Conservation (phyloP, 805 yeast species). For the Schwanniomyces sp. region DNA sequence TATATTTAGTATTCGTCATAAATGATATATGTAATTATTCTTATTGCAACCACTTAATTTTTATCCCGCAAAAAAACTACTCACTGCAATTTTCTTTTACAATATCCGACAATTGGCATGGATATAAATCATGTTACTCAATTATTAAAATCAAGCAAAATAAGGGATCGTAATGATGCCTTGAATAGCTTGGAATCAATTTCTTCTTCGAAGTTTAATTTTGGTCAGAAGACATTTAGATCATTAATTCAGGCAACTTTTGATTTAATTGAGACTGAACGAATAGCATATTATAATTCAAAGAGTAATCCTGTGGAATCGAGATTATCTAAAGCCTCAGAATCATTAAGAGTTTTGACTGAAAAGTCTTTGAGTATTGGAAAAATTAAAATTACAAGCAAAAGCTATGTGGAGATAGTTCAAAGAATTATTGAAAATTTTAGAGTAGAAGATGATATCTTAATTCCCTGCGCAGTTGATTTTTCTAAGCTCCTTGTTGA, state of each 20-base stretch:
- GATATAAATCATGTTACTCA: conserved; percentile 18
- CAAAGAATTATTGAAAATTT: conserved; percentile 16
- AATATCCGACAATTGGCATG: conserved; percentile 3
- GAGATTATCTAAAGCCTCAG: conserved; percentile 31
- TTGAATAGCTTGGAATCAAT: conserved; percentile 25
- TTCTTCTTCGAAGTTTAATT: conserved; percentile 16
- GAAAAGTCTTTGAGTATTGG: conserved; percentile 13
- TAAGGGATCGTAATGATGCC: conserved; percentile 57
- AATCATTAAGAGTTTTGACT: conserved; percentile 25
- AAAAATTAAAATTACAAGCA: conserved; percentile 16
- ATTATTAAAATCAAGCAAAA: conserved; percentile 47
- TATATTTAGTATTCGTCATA: no score
- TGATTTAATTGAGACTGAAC: conserved; percentile 35
- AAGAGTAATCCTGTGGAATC: conserved; percentile 22
- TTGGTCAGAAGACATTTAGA: conserved; percentile 20
- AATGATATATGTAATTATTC: no score
- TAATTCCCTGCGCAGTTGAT: conserved; percentile 24
- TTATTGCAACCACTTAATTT: no score
- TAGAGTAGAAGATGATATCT: conserved; percentile 11
- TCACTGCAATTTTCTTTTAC: background rate
- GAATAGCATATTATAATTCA: conserved; percentile 20
- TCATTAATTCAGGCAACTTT: conserved; percentile 23
- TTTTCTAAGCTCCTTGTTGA: conserved; percentile 19
- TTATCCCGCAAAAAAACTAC: background rate
- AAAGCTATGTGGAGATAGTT: conserved; percentile 18